phyloP scores from a whole-genome alignment of 2,329 filamentous ascomycete genomes.

The Fusarium multiceps region DNA sequence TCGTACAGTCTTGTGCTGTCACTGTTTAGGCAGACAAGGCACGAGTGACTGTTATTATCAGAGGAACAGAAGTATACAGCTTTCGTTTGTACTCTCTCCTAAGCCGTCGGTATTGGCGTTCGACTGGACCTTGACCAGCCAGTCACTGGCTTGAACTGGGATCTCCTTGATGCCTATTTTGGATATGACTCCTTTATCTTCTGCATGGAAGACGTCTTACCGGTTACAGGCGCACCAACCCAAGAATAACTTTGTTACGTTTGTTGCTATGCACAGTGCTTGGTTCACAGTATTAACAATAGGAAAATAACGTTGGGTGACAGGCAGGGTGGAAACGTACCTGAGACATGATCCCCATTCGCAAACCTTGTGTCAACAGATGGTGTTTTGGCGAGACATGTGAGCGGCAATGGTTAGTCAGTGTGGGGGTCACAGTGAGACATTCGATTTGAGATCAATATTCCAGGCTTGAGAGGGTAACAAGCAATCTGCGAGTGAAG shows the following conservation, averaged over 20 bases:
- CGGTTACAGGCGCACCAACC: conserved; percentile 12
- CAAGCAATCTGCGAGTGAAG: not conserved
- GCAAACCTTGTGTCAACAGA: conserved; percentile 10
- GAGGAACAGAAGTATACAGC: not conserved
- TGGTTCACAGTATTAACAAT: conserved; percentile 1
- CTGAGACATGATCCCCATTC: conserved; percentile 38
- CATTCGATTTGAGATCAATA: conserved; percentile 17
- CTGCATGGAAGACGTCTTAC: conserved; percentile 2
- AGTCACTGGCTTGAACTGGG: conserved; percentile 14
- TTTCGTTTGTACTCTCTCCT: conserved; percentile 17
- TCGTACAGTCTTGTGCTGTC: not conserved
- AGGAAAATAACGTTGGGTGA: not conserved
- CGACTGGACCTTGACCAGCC: conserved; percentile 6
- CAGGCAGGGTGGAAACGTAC: conserved; percentile 17
- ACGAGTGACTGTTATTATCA: not conserved
- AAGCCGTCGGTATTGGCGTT: conserved; percentile 2
- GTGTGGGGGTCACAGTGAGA: conserved; percentile 29
- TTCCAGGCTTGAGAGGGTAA: not conserved
- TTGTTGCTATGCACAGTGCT: conserved; percentile 17
- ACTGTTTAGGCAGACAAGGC: conserved; percentile 29
- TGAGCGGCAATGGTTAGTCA: conserved; percentile 33
- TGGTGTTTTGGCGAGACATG: conserved; percentile 38
- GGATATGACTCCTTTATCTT: conserved; percentile 30
- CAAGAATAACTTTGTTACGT: conserved; percentile 20
- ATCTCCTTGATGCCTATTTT: conserved; percentile 30